These are phyloP conservation scores for Cystofilobasidium bisporidii DNA, from an alignment of 768 basidiomycete species.

Conservation along the genomic window DNA sequence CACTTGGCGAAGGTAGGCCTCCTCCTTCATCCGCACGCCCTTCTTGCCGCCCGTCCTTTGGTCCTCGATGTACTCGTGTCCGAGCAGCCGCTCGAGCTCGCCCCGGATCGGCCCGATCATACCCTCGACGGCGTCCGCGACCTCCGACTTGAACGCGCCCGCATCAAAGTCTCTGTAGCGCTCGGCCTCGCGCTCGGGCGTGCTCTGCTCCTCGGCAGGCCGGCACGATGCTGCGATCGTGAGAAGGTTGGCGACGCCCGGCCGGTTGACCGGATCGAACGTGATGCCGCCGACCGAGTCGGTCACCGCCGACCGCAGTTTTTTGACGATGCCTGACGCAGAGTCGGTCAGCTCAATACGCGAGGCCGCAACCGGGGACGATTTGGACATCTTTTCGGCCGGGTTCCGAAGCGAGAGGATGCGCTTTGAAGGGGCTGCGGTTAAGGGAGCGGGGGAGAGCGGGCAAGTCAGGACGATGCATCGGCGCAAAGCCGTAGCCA, in stretches of 20 bases:
- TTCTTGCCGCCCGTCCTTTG: slow-evolving; percentile 53
- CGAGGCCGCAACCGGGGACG: slow-evolving; percentile 63
- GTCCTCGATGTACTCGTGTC: slow-evolving; percentile 50
- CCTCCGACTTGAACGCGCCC: slow-evolving; percentile 59
- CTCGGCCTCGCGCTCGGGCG: slow-evolving; percentile 42
- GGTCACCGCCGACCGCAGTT: slow-evolving; percentile 73
- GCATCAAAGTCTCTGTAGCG: slow-evolving; percentile 37
- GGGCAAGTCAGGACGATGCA: not conserved
- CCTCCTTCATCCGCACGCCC: slow-evolving; percentile 57
- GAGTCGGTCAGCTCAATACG: slow-evolving; percentile 80
- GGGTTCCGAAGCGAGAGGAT: slow-evolving; percentile 81
- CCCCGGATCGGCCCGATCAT: slow-evolving; percentile 56
- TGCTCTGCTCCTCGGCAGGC: not conserved
- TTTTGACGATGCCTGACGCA: slow-evolving; percentile 51
- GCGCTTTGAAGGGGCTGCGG: slow-evolving; percentile 63
- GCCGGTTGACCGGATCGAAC: slow-evolving; percentile 68
- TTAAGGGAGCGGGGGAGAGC: not conserved
- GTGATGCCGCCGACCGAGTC: slow-evolving; percentile 62
- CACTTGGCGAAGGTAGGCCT: slow-evolving; percentile 48
- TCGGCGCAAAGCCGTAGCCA: not conserved
- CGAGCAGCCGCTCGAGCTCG: slow-evolving; percentile 57
- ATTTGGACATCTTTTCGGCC: slow-evolving; percentile 89
- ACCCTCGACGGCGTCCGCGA: slow-evolving; percentile 62
- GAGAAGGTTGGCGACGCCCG: slow-evolving; percentile 73
- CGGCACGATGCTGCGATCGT: slow-evolving; percentile 65